Conservation (phyloP, 2,329 filamentous ascomycete genomes). For the Hypoxylon rubiginosum region DNA sequence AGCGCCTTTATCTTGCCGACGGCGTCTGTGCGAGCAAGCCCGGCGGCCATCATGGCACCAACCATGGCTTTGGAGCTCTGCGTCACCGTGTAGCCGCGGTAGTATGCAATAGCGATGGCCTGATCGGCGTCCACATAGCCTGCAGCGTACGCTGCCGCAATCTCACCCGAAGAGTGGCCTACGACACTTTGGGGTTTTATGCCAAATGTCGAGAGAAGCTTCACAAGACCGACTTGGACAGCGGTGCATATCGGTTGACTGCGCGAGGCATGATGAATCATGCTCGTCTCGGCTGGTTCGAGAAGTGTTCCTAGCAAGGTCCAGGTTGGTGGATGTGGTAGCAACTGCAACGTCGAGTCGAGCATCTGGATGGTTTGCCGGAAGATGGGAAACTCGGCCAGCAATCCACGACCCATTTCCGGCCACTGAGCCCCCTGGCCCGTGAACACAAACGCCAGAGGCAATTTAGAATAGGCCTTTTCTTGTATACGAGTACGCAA, state of each 20-base stretch:
- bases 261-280: conserved; percentile 18
- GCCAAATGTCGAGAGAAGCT: conserved; percentile 31
- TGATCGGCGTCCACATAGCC: conserved; percentile 41
- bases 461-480: too few relatives aligned
- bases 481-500: too few relatives aligned
- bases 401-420: conserved; percentile 50
- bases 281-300: conserved; percentile 4
- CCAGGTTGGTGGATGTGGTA: conserved; percentile 25
- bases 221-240: conserved; percentile 43
- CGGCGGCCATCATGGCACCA: conserved; percentile 46
- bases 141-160: conserved; percentile 59
- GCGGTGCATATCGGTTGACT: conserved; percentile 46
- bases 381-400: conserved; percentile 40
- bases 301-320: conserved; percentile 28
- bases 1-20: conserved; percentile 6
- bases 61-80: not conserved
- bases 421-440: conserved; percentile 53
- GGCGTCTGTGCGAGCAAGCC: not conserved
- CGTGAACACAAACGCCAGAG: conserved; percentile 42
- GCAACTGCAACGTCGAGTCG: conserved; percentile 9
- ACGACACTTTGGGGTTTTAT: conserved; percentile 27
- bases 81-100: conserved; percentile 33
- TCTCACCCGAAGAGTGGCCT: conserved; percentile 54
- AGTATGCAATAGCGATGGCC: conserved; percentile 42
- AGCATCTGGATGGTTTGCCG: conserved; percentile 31